Conservation (phyloP, 768 basidiomycete genomes). For the Leucocoprinus leucothites region DNA sequence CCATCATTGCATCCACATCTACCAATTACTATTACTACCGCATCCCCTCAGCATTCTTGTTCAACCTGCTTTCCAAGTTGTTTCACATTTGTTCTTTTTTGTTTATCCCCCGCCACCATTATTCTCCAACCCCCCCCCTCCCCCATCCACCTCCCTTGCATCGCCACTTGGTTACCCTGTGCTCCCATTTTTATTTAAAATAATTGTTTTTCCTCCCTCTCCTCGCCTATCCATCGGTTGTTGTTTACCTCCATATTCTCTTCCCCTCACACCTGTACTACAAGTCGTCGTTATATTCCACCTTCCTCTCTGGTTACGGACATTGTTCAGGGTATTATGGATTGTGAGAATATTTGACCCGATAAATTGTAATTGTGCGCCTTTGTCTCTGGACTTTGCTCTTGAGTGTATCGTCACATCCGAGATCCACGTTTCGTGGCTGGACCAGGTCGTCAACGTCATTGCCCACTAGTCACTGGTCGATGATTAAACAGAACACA, state of each 20-base stretch:
- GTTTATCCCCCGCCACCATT: not conserved
- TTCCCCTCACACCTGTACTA: constrained; percentile 1
- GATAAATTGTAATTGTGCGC: constrained; percentile 7
- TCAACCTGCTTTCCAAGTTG: constrained; percentile 11
- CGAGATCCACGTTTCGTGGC: not conserved
- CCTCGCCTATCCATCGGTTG: no score
- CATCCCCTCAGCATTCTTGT: constrained; percentile 9
- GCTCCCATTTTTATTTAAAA: constrained; percentile 11
- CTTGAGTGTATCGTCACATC: not conserved
- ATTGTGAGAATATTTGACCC: not conserved
- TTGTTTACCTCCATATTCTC: not conserved
- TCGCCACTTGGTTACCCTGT: constrained; percentile 2
- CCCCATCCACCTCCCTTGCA: no score
- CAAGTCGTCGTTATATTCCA: constrained; percentile 7
- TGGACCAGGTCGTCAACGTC: no score
- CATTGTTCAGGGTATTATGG: not conserved
- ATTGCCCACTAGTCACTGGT: no score
- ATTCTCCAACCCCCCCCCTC: no score
- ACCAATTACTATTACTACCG: constrained; percentile 1
- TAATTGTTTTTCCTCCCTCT: constrained; percentile 1
- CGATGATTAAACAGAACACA: no score
- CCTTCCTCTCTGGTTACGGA: constrained; percentile 2
- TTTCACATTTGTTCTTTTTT: not conserved
- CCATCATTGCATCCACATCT: not conserved
- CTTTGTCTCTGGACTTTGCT: not conserved